Conservation (phyloP, 805 yeast species). For the Kodamaea hsintzibuensis region DNA sequence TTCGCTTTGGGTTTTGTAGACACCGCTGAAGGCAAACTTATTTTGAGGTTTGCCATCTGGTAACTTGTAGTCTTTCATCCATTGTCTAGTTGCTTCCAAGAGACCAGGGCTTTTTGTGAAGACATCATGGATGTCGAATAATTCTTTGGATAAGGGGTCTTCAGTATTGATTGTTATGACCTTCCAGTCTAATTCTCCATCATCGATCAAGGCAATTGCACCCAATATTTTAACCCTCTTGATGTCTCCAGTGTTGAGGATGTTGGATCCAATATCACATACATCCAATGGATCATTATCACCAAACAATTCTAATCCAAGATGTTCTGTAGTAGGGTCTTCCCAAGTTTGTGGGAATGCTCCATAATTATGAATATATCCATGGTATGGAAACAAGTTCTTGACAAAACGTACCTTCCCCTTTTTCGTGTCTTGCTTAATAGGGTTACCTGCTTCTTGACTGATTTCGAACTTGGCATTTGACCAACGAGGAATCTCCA, state of each 20-base stretch:
- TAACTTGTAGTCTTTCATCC: slow-evolving; percentile 97
- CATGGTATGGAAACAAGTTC: slow-evolving; percentile 80
- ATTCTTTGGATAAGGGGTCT: slow-evolving; percentile 86
- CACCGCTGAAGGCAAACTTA: slow-evolving; percentile 95
- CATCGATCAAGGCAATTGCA: slow-evolving; percentile 91
- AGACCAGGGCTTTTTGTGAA: slow-evolving; percentile 88
- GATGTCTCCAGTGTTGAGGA: slow-evolving; percentile 69
- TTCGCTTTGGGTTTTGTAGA: slow-evolving; percentile 81
- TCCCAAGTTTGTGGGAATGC: slow-evolving; percentile 97
- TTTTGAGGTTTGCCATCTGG: slow-evolving; percentile 98
- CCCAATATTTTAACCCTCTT: slow-evolving; percentile 92
- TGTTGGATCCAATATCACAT: slow-evolving; percentile 80
- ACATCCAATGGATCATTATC: slow-evolving; percentile 96
- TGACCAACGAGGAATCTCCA: slow-evolving; percentile 62
- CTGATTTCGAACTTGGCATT: slow-evolving; percentile 83
- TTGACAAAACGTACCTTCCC: slow-evolving; percentile 74
- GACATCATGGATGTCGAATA: slow-evolving; percentile 90
- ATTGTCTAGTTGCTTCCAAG: slow-evolving; percentile 89
- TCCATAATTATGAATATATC: slow-evolving; percentile 86
- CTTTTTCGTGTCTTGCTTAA: slow-evolving; percentile 75
- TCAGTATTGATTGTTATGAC: slow-evolving; percentile 78
- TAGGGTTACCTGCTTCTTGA: slow-evolving; percentile 64
- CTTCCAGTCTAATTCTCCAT: slow-evolving; percentile 91
- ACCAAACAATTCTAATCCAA: slow-evolving; percentile 56
- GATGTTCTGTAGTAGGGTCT: slow-evolving; percentile 67